Percentiles rank a stretch among this genome's conserved stretches.
Evolutionary conservation across 345 rosid species (phyloP).

Genomic region (Durio zibethinus): DNA sequence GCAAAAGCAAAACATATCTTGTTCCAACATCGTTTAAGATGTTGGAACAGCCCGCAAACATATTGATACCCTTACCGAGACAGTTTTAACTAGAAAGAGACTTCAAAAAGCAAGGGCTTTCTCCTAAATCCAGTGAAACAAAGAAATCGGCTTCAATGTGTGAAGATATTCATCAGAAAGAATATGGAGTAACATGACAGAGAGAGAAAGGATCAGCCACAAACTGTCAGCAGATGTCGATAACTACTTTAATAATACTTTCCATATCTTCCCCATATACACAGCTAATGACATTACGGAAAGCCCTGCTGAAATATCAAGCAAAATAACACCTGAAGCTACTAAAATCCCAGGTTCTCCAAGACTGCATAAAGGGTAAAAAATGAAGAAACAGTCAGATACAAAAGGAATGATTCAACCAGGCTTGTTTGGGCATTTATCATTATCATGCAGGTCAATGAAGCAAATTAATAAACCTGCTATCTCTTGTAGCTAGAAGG

Average conservation of each 20-base stretch:
- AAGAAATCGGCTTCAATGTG: conserved; percentile 17
- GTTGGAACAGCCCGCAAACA: background rate
- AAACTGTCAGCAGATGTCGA: background rate
- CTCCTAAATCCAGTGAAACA: conserved; percentile 25
- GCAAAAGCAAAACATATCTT: background rate
- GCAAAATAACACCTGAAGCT: conserved; percentile 71
- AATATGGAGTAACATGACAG: background rate
- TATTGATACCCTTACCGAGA: background rate
- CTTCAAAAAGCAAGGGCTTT: conserved; percentile 25
- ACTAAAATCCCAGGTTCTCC: conserved; percentile 49
- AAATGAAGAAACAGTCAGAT: background rate
- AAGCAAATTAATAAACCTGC: conserved; percentile 41
- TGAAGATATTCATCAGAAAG: background rate
- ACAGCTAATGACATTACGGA: conserved; percentile 86
- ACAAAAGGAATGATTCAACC: background rate
- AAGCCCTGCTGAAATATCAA: conserved; percentile 88
- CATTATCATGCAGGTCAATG: background rate
- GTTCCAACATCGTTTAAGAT: background rate
- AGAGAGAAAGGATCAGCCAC: background rate
- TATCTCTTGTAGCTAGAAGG: conserved; percentile 80
- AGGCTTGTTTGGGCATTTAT: background rate
- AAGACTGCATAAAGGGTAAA: conserved; percentile 39
- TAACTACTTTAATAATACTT: conserved; percentile 64
- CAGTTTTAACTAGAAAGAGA: background rate
- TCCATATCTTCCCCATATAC: conserved; percentile 79